Base-by-base conservation (phyloP, 2,329 filamentous ascomycete genomes). In the Samsoniella hepiali region DNA sequence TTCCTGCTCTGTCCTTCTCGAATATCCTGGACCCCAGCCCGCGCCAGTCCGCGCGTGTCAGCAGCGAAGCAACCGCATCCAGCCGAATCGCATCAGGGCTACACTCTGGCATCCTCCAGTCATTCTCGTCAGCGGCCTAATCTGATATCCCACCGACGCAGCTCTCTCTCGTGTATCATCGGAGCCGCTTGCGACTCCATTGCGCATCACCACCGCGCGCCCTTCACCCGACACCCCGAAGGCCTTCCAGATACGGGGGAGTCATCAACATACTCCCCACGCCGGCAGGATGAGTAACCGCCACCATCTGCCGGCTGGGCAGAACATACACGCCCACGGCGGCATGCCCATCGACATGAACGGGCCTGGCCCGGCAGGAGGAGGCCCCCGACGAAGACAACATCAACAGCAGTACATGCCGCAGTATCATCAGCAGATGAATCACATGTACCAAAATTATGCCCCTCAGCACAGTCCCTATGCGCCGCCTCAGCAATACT, bases 281-380 rank as follows among this genome's bases (percentile, higher is more conserved):
- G 84, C 84, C 86, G 87, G 85, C 85, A 91, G 84, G 88, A 91
- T 91, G 88, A 89, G 87, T 81, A 81, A 81, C 78, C 84, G 82
- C 84, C 87, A 89, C 88, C 86, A 89, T 88, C 86, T 89, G 87
- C 86, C 88, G 86, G 87, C 87, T 85, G 88, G 88, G 83, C 86
- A 88, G 78, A 82, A 82, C 76, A 82, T 85, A 79, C 82, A 79
- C 72, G 79, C 78, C 67, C 71, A 69, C 65, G 72, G 70, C 65
- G 72, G 70, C 66, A 72, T 72, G 66, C 66, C 68, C 58, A 73
- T 71, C 68, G 76, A 72, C 69, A 76, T 75, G 72, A 55, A 34
- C 27, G 62, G 47, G 22, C 54, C 68, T 63, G 69, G 72, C 54
- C 72, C 72, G 58, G 71, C 71, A 64, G 74, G 75, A 67, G 76